Conservation (phyloP, 2,329 filamentous ascomycete species). For the Diaporthe amygdali region DNA sequence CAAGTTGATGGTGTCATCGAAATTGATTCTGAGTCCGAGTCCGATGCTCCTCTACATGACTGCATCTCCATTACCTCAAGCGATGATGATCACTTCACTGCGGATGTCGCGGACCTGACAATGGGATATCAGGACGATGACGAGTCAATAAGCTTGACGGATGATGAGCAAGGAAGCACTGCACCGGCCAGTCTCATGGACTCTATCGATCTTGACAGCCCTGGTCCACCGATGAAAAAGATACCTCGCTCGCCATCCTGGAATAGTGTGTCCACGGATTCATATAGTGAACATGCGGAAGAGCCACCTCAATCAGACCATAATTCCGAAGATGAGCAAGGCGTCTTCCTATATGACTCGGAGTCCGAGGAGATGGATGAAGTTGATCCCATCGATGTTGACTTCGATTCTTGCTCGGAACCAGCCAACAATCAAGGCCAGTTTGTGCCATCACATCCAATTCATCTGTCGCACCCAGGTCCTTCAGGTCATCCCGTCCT, state of each 20-base stretch:
- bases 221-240: background rate
- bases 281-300: constrained; percentile 2
- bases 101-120: background rate
- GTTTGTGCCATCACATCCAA: background rate
- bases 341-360: constrained; percentile 11
- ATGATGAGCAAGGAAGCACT: constrained; percentile 19
- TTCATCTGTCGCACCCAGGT: background rate
- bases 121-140: background rate
- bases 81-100: background rate
- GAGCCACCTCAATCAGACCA: background rate
- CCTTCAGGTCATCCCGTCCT: background rate
- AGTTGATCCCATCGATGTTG: background rate
- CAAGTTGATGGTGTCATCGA: constrained; percentile 17
- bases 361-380: constrained; percentile 9
- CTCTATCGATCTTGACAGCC: background rate
- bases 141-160: constrained; percentile 14
- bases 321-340: constrained; percentile 6
- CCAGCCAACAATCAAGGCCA: background rate
- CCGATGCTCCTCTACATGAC: background rate
- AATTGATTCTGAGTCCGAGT: background rate
- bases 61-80: background rate
- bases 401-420: background rate
- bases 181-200: background rate
- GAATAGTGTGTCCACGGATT: constrained; percentile 15
- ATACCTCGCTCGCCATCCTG: constrained; percentile 15